phyloP scores from a whole-genome alignment of 2,329 filamentous ascomycete species.

The Alternaria triticimaculans region DNA sequence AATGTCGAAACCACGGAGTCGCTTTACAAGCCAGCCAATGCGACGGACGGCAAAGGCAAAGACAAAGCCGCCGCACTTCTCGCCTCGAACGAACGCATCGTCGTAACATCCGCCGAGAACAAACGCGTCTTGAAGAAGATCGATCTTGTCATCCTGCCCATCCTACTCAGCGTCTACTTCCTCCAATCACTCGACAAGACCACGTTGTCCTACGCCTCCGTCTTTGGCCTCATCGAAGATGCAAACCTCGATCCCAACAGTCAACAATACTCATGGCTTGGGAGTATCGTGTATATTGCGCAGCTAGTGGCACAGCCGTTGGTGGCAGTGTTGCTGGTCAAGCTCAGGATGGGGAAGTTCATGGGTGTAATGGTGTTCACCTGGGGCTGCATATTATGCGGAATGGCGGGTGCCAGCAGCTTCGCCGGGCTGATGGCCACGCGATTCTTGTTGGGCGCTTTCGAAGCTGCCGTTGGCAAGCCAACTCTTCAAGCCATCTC shows the following conservation, averaged over 20 bases:
- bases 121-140: constrained; percentile 59
- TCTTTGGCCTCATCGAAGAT: constrained; percentile 68
- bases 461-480: constrained; percentile 64
- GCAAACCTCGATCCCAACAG: constrained; percentile 59
- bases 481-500: background rate
- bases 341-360: constrained; percentile 67
- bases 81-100: constrained; percentile 53
- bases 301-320: constrained; percentile 62
- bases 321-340: constrained; percentile 63
- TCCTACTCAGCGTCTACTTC: constrained; percentile 67
- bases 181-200: constrained; percentile 70
- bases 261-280: constrained; percentile 62
- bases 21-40: constrained; percentile 28
- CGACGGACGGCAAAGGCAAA: constrained; percentile 23
- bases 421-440: constrained; percentile 68
- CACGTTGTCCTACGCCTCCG: constrained; percentile 66
- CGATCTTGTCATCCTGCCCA: constrained; percentile 59
- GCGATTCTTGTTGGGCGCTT: constrained; percentile 71
- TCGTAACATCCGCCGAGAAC: constrained; percentile 62
- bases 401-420: constrained; percentile 66
- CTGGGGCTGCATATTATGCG: constrained; percentile 65
- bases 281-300: constrained; percentile 61
- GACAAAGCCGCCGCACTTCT: constrained; percentile 61
- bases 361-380: constrained; percentile 59
- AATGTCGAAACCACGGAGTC: constrained; percentile 35